Evolutionary conservation across 1,284 basidiomycete species (phyloP), one percentile per base, ranked within the genome.

Genomic region (Malassezia slooffiae): DNA sequence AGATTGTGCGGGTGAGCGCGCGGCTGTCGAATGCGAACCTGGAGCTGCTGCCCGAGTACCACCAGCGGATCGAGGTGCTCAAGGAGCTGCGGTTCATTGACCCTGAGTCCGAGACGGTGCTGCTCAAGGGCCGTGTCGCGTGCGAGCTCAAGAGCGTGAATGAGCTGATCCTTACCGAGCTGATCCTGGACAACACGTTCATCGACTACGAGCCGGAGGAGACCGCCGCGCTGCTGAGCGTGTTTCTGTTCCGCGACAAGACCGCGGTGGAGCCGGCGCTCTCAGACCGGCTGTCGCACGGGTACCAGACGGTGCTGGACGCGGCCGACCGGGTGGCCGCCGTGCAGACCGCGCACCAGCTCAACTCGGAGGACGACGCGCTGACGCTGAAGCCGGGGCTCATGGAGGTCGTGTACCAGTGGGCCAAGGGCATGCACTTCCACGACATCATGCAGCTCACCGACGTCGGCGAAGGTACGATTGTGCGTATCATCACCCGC

Each of bases 121-220:
- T 89, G 19, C 77, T 97, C 48, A 99, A 99, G 69, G 93, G 93
- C 10, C 79, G 93, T 34, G 93, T 97, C 9, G 93, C 93, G 16
- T 97, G 93, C 74, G 93, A 97, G 75, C 95, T 99, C 70, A 97
- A 97, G 70, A 95, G 90, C 5, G 87, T 84, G 3, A 89, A 89
- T 58, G 65, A 67, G 50, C 49, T 99, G 20, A 80, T 97, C 28
- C 75, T 97, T 32, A 97, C 93, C 1, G 93, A 99, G 65, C 78
- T 99, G 26, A 93, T 99, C 44, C 76, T 97, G 39, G 93, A 97
- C 67, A 97, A 97, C 65, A 83, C 83, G 4, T 76, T 97, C 13
- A 85, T 85, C 3, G 75, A 75, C 15, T 96, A 87, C 70, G 85
- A 87, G 38, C 86, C 93, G 0, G 87, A 89, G 70, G 91, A 97